Base-by-base conservation (phyloP, 768 basidiomycete species). In the Rhodosporidiobolus sp. region DNA sequence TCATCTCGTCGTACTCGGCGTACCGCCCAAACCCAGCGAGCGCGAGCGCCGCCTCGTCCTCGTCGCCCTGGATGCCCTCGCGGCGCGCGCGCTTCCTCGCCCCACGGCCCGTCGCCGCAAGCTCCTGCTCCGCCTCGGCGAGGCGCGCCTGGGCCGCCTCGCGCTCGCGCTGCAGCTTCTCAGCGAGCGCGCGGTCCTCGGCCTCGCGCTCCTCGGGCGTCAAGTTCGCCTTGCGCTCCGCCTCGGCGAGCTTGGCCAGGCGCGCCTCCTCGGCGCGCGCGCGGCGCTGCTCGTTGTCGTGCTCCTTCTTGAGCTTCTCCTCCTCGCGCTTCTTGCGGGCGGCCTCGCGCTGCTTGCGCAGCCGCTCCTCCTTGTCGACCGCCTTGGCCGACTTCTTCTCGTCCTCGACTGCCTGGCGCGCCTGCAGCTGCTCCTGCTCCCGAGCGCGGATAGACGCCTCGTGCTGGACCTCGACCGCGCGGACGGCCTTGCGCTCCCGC, bases 291-390 rank as follows among this genome's bases (percentile, higher is more conserved):
- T 72, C 74, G 56, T 67, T 69, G 53, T 76, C 68, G 30, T 66
- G 74, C 61, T 72, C 71, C 56, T 63, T 57, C 67, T 72, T 75
- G 11, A 43, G 32, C n/a, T 61, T 35, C 6, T 75, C 74, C 63
- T 75, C 74, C 49, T 75, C 70, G 48, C 74, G 60, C 65, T 63
- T 72, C 67, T 61, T 63, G 57, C 65, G 58, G 24, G 74, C 70
- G 19, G 70, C 70, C 34, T 76, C 74, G 49, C 74, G 61, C 56
- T 76, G 74, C 54, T 70, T 69, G 58, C 63, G 68, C 24, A 75
- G 57, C 38, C 70, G 52, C 64, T 72, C 74, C 61, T 75, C 74
- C 67, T 69, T 72, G 49, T 72, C 74, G 43, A 43, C 34, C 20
- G 66, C 74, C 46, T 65, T 67, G 32, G 30, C 24, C 19, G 14